Evolutionary conservation across 2,329 filamentous ascomycete genomes (phyloP).

Genomic region (Monosporascus ibericus): DNA sequence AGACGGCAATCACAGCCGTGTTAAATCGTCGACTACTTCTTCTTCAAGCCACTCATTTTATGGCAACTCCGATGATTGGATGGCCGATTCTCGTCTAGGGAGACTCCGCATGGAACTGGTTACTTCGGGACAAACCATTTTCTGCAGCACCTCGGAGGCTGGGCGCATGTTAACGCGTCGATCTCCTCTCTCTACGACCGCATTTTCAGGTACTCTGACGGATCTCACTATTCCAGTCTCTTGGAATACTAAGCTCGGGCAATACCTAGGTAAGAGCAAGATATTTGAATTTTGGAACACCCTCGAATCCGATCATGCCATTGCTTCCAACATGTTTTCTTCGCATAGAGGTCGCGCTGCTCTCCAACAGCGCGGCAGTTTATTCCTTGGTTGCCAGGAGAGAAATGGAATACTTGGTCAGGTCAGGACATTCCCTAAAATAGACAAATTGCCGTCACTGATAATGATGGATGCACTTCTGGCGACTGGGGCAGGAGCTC

Average conservation of each 20-base stretch:
- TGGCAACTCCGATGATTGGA: background rate
- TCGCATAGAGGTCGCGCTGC: background rate
- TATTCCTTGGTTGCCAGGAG: background rate
- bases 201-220: background rate
- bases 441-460: background rate
- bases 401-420: background rate
- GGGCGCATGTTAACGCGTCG: background rate
- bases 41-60: background rate
- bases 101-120: background rate
- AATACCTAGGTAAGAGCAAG: too few relatives aligned
- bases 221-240: background rate
- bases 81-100: background rate
- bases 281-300: background rate
- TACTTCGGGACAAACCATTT: background rate
- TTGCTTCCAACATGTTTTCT: background rate
- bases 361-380: background rate
- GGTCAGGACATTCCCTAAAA: background rate
- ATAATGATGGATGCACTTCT: background rate
- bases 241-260: background rate
- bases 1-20: background rate
- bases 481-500: background rate
- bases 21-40: background rate
- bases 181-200: background rate
- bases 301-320: background rate
- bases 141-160: too few relatives aligned